Evolutionary conservation across 805 yeast genomes (phyloP).

Genomic region (Lachancea sp.): DNA sequence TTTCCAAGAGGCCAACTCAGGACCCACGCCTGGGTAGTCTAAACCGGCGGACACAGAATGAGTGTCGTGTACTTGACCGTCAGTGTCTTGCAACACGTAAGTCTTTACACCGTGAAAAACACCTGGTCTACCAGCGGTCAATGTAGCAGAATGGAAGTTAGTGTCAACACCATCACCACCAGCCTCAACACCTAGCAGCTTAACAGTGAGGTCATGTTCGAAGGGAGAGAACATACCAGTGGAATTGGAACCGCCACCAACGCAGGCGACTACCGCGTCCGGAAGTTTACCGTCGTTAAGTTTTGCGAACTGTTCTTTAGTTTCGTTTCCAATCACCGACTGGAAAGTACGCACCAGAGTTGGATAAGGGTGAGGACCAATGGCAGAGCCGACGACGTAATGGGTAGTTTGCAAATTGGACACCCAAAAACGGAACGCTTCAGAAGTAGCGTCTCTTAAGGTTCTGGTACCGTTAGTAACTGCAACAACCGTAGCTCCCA

Average conservation of each 20-base stretch:
- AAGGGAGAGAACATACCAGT: conserved; percentile 95
- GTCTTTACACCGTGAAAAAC: conserved; percentile 98
- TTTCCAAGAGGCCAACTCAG: conserved; percentile 94
- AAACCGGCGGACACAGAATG: conserved; percentile 98
- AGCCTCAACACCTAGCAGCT: conserved; percentile 91
- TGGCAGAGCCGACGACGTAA: conserved; percentile 95
- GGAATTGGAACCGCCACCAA: conserved; percentile 98
- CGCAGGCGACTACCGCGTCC: conserved; percentile 94
- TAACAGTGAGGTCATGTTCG: conserved; percentile 71
- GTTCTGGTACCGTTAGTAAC: conserved; percentile 94
- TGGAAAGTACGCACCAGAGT: conserved; percentile 97
- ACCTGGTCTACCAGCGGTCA: conserved; percentile 93
- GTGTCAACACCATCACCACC: conserved; percentile 97
- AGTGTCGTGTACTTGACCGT: conserved; percentile 96
- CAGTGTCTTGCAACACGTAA: conserved; percentile 80
- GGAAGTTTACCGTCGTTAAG: conserved; percentile 80
- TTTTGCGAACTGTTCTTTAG: conserved; percentile 80
- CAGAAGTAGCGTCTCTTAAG: conserved; percentile 95
- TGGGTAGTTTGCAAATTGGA: conserved; percentile 80
- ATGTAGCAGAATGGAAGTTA: conserved; percentile 85
- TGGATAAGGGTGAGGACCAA: conserved; percentile 99
- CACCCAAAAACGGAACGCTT: conserved; percentile 95
- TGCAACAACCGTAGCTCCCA: conserved; percentile 93
- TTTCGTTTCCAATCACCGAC: conserved; percentile 91
- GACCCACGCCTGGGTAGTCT: conserved; percentile 99